Evolutionary conservation across 306 rosid genomes (phyloP).

Genomic region (Casuarina glauca): DNA sequence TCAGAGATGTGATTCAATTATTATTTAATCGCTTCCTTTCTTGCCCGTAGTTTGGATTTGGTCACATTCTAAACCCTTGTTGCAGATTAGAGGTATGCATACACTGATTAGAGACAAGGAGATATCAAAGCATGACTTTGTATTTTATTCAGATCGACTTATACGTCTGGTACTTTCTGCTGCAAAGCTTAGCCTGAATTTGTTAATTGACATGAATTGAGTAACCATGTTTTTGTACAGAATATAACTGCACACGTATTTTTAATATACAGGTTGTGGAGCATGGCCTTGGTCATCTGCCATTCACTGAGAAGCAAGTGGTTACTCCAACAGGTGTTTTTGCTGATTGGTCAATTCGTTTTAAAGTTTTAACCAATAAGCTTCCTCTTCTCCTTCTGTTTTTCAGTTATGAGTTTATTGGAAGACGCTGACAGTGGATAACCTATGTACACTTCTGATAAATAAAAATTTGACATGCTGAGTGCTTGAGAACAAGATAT

Average conservation of each 20-base stretch:
- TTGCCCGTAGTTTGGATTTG: slow-evolving; percentile 32
- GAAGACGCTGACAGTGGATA: not conserved
- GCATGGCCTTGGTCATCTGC: slow-evolving; percentile 97
- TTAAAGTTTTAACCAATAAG: not conserved
- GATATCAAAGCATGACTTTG: slow-evolving; percentile 92
- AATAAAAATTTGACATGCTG: not conserved
- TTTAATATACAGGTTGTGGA: slow-evolving; percentile 76
- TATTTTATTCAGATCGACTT: slow-evolving; percentile 94
- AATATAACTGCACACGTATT: slow-evolving; percentile 12
- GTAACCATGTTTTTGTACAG: slow-evolving; percentile 10
- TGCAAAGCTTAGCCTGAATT: slow-evolving; percentile 21
- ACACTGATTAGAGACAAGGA: slow-evolving; percentile 87
- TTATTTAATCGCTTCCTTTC: slow-evolving; percentile 12
- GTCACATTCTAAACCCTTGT: slow-evolving; percentile 24
- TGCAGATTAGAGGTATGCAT: slow-evolving; percentile 97
- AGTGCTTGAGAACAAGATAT: not conserved
- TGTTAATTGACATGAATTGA: slow-evolving; percentile 17
- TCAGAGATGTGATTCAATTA: slow-evolving; percentile 4
- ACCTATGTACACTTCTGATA: not conserved
- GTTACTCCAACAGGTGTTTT: slow-evolving; percentile 84
- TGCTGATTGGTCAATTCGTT: slow-evolving; percentile 13
- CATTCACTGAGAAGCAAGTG: slow-evolving; percentile 96
- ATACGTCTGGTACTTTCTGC: slow-evolving; percentile 73
- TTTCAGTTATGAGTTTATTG: not conserved
- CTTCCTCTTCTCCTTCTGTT: not conserved